phyloP scores from a whole-genome alignment of 1,139 yeast genomes.

The Waltiozyma sp. region DNA sequence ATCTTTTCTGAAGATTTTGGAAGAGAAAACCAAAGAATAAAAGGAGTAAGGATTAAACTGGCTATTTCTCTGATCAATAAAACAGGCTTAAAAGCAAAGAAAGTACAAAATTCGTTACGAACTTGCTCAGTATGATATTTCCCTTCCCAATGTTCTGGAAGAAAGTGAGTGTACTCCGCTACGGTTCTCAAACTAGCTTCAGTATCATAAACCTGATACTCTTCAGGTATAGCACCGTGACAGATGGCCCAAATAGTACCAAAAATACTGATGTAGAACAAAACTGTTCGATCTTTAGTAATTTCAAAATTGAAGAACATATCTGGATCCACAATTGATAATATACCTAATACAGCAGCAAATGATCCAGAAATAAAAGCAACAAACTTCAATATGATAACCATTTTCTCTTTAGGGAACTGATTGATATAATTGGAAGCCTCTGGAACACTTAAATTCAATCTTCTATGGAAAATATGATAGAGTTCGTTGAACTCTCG shows the following conservation, averaged over 20 bases:
- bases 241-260: conserved; percentile 78
- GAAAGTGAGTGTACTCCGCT: conserved; percentile 78
- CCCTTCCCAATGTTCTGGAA: conserved; percentile 83
- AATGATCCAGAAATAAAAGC: conserved; percentile 83
- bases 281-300: conserved; percentile 65
- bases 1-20: conserved; percentile 65
- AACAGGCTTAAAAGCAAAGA: conserved; percentile 64
- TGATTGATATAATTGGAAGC: conserved; percentile 82
- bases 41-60: conserved; percentile 77
- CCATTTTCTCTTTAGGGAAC: conserved; percentile 77
- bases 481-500: conserved; percentile 89
- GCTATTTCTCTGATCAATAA: conserved; percentile 70
- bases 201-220: conserved; percentile 72
- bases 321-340: conserved; percentile 87
- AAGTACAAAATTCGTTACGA: conserved; percentile 67
- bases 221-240: conserved; percentile 48
- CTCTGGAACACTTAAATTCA: conserved; percentile 65
- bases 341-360: conserved; percentile 74
- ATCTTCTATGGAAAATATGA: conserved; percentile 71
- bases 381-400: conserved; percentile 49
- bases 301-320: conserved; percentile 84
- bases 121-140: conserved; percentile 73
- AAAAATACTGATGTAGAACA: conserved; percentile 78
- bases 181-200: conserved; percentile 73
- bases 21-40: conserved; percentile 73